Evolutionary conservation across 2,329 filamentous ascomycete genomes (phyloP), one percentile per base, ranked within the genome.

Genomic region (Colletotrichum higginsianum): DNA sequence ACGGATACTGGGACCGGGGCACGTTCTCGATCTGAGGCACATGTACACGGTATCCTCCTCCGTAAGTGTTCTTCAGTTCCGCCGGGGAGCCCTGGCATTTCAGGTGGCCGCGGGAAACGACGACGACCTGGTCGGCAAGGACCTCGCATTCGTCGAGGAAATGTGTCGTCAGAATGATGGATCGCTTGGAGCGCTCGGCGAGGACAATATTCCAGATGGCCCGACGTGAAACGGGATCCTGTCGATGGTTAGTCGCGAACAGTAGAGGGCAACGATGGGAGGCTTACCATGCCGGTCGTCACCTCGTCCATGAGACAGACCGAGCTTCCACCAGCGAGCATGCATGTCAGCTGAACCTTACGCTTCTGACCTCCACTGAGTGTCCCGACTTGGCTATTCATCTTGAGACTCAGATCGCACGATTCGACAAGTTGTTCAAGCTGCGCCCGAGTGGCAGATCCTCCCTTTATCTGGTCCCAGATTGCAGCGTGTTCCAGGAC

Each of bases 281-380:
- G 40, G 38, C 58, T 35, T n/a, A 46, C 61, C 15, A 94, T 83
- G 16, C 93, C 93, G 57, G 90, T 92, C 12, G 90, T 92, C 12
- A 94, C 92, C 79, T 95, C 93, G 74, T 95, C 93, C 16, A 94
- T 87, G 76, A 91, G 91, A 79, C 92, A 94, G 4, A 94, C 86
- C n/a, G 87, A 87, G 57, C 90, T 92, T 11, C 91, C 92, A 61
- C 93, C 93, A 3, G 91, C 92, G 72, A 94, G 90, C 91, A 94
- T 94, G 85, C 94, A 92, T 1, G 91, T 92, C 5, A 95, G 83
- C 78, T 95, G 92, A 7, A 94, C 84, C 78, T 94, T 94, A 57
- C 92, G 84, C 81, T 94, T 94, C 80, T 94, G 92, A 2, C 92
- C 92, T n/a, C 93, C 93, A 57, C 91, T 93, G 4, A 94, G 82